Evolutionary conservation across 495 filamentous ascomycete genomes (phyloP).

Genomic region (Penicillium desertorum): DNA sequence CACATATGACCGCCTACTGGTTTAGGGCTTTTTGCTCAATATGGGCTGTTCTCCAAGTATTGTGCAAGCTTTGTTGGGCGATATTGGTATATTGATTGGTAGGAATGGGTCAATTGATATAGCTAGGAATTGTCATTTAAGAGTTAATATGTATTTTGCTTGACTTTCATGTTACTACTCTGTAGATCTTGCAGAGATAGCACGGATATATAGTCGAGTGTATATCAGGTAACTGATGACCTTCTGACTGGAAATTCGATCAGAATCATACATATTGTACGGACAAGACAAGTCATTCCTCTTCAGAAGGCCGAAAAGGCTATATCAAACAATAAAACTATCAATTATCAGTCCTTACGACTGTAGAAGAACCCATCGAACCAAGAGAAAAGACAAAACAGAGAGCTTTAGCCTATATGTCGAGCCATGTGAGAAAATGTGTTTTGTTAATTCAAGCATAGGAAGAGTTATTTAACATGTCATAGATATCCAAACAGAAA

Average conservation of each 20-base stretch:
- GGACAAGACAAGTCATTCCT: neutral
- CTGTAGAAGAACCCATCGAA: neutral
- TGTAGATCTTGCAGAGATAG: neutral
- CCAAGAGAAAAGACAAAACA: neutral
- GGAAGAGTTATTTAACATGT: neutral
- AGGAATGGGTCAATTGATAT: neutral
- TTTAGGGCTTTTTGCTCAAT: neutral
- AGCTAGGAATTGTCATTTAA: neutral
- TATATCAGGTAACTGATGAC: neutral
- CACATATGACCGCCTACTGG: slow-evolving; percentile 24
- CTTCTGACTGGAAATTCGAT: neutral
- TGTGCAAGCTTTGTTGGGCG: neutral
- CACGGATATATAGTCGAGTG: neutral
- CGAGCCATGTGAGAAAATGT: neutral
- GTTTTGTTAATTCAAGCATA: neutral
- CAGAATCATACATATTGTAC: neutral
- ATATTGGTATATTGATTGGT: neutral
- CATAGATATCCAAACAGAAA: slow-evolving; percentile 1
- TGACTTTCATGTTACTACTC: no score
- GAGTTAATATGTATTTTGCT: neutral
- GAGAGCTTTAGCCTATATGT: neutral
- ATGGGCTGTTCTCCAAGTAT: neutral
- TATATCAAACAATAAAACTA: no score
- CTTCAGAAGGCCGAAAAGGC: no score
- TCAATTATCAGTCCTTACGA: no score